Conservation (phyloP, 805 yeast species). For the Metschnikowia gruessii region DNA sequence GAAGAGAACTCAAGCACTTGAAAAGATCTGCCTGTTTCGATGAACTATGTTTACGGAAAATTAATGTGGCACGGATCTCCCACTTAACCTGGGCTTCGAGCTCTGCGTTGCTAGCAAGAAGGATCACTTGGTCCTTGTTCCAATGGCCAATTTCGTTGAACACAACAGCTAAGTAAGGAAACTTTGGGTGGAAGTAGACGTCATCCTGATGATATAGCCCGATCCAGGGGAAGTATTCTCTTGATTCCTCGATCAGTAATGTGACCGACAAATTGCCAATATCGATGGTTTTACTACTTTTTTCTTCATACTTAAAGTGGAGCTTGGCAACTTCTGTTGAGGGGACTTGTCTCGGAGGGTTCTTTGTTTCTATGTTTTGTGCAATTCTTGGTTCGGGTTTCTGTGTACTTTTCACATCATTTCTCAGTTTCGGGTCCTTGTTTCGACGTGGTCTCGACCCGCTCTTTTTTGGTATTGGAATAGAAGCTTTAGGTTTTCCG, state of each 20-base stretch:
- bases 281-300: neutral
- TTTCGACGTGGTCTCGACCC: too few relatives aligned
- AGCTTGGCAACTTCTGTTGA: too few relatives aligned
- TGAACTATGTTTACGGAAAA: neutral
- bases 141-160: constrained; percentile 5
- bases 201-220: constrained; percentile 3
- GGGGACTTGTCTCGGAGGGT: too few relatives aligned
- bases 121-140: constrained; percentile 4
- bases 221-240: constrained; percentile 10
- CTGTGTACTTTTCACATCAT: too few relatives aligned
- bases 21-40: neutral
- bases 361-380: too few relatives aligned
- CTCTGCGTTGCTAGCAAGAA: constrained; percentile 10
- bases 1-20: neutral
- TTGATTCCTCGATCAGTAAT: constrained; percentile 2
- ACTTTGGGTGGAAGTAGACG: constrained; percentile 3
- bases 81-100: constrained; percentile 6
- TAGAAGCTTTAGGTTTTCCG: too few relatives aligned
- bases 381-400: too few relatives aligned
- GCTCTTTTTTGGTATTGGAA: too few relatives aligned
- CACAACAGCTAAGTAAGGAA: constrained; percentile 6
- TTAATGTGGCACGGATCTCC: constrained; percentile 9
- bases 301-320: neutral
- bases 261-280: neutral
- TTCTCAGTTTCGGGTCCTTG: too few relatives aligned